These are phyloP conservation scores for Hyaloperonospora brassicae DNA, from an alignment of 352 stramenopile genomes.

Conservation along the genomic window DNA sequence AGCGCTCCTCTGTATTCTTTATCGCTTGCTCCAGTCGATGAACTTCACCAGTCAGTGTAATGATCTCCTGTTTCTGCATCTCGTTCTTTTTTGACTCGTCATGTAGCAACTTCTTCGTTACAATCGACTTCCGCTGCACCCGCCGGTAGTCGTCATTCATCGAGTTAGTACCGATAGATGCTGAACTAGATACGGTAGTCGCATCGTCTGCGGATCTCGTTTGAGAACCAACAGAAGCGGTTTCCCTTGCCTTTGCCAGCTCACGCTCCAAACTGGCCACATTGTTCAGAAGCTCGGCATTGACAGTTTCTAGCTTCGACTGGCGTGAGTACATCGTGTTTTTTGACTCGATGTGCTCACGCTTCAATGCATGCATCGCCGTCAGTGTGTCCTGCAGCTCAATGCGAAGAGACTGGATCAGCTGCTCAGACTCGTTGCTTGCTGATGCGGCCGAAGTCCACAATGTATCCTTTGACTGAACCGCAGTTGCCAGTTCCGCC, in stretches of 20 bases:
- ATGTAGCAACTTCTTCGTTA: slow-evolving; percentile 70
- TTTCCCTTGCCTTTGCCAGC: slow-evolving; percentile 38
- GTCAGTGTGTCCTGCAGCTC: slow-evolving; percentile 66
- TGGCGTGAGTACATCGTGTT: slow-evolving; percentile 64
- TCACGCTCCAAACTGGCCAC: slow-evolving; percentile 61
- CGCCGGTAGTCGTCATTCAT: slow-evolving; percentile 52
- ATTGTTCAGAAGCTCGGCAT: slow-evolving; percentile 56
- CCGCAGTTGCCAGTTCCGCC: slow-evolving; percentile 35
- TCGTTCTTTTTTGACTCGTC: slow-evolving; percentile 61
- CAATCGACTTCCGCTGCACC: slow-evolving; percentile 52
- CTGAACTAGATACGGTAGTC: background rate
- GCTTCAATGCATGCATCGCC: slow-evolving; percentile 49
- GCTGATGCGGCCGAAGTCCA: slow-evolving; percentile 60
- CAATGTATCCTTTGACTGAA: slow-evolving; percentile 60
- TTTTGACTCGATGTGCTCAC: slow-evolving; percentile 56
- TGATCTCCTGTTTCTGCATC: slow-evolving; percentile 59
- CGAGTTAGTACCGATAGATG: slow-evolving; percentile 14
- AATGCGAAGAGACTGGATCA: slow-evolving; percentile 46
- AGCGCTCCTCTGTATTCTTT: slow-evolving; percentile 28
- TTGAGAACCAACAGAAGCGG: slow-evolving; percentile 6
- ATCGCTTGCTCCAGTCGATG: slow-evolving; percentile 39
- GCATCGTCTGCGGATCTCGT: slow-evolving; percentile 1
- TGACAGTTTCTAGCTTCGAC: slow-evolving; percentile 65
- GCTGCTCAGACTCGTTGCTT: slow-evolving; percentile 57
- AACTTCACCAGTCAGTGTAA: slow-evolving; percentile 46